Evolutionary conservation across 2,329 filamentous ascomycete genomes (phyloP).

Genomic region (Aspergillus alliaceus): DNA sequence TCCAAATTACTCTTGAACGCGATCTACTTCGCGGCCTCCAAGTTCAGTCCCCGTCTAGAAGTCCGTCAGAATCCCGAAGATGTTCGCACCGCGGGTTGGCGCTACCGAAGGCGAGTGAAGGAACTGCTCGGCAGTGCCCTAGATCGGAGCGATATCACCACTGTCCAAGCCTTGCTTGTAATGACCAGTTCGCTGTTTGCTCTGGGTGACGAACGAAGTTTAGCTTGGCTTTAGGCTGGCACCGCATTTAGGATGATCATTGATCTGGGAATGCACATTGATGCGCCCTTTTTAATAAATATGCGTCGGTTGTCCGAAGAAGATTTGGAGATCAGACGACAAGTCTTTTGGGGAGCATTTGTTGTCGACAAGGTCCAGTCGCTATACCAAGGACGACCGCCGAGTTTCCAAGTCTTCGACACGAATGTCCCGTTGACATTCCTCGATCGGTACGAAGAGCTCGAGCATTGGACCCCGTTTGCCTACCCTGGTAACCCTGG

Average conservation of each 20-base stretch:
- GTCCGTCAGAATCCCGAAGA: slow-evolving; percentile 49
- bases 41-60: slow-evolving; percentile 49
- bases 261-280: slow-evolving; percentile 53
- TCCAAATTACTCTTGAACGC: not conserved
- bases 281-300: slow-evolving; percentile 13
- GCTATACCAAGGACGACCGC: slow-evolving; percentile 56
- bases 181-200: slow-evolving; percentile 55
- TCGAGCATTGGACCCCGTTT: slow-evolving; percentile 54
- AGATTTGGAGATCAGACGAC: slow-evolving; percentile 28
- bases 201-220: slow-evolving; percentile 51
- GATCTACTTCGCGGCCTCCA: slow-evolving; percentile 39
- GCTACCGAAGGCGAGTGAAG: slow-evolving; percentile 47
- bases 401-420: slow-evolving; percentile 45
- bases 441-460: slow-evolving; percentile 49
- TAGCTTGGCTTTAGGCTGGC: slow-evolving; percentile 55
- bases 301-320: slow-evolving; percentile 24
- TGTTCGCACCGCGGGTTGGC: slow-evolving; percentile 50
- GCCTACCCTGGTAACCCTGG: slow-evolving; percentile 31
- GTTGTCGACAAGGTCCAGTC: slow-evolving; percentile 55
- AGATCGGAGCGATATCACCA: slow-evolving; percentile 54
- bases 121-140: slow-evolving; percentile 49
- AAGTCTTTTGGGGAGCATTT: slow-evolving; percentile 18
- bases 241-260: slow-evolving; percentile 54
- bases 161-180: slow-evolving; percentile 54
- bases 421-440: slow-evolving; percentile 46